Evolutionary conservation across 2,329 filamentous ascomycete species (phyloP).

Genomic region (Aspergillus quadricinctus): DNA sequence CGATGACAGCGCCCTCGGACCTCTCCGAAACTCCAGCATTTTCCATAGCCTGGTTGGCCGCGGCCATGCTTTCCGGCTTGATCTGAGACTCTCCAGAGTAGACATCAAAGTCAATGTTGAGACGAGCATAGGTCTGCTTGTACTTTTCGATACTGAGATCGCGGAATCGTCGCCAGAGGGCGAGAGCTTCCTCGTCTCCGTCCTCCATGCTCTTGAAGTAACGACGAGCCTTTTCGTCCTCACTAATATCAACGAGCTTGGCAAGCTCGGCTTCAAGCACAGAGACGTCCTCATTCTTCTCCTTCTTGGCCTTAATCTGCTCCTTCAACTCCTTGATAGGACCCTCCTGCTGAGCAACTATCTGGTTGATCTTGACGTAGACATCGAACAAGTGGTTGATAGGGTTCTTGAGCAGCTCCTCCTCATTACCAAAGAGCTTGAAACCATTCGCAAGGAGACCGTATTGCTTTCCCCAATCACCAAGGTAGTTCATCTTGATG

Average conservation of each 20-base stretch:
- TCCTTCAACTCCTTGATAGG: constrained; percentile 53
- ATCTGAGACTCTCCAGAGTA: constrained; percentile 68
- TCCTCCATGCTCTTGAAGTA: constrained; percentile 68
- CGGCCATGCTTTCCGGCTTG: constrained; percentile 57
- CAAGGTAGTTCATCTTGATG: constrained; percentile 62
- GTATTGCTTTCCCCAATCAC: constrained; percentile 67
- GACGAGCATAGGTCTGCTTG: constrained; percentile 58
- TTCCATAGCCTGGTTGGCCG: constrained; percentile 56
- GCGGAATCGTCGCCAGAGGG: constrained; percentile 61
- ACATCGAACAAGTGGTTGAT: constrained; percentile 64
- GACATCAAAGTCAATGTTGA: constrained; percentile 63
- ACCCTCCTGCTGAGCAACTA: constrained; percentile 53
- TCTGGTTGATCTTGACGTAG: constrained; percentile 60
- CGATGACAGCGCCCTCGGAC: constrained; percentile 62
- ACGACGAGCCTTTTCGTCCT: constrained; percentile 57
- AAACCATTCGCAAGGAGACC: constrained; percentile 61
- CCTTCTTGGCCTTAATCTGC: constrained; percentile 44
- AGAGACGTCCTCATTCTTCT: constrained; percentile 46
- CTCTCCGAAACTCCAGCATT: constrained; percentile 59
- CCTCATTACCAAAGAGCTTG: constrained; percentile 58
- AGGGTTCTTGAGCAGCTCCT: constrained; percentile 56
- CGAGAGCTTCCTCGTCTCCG: constrained; percentile 54
- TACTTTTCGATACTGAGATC: constrained; percentile 62
- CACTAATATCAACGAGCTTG: constrained; percentile 47
- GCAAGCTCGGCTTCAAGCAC: constrained; percentile 48